A percentile compares a stretch with the other conserved stretches of the same genome.
These are phyloP conservation scores for Penicillium odoratum DNA, from an alignment of 495 filamentous ascomycete species.

Conservation along the genomic window DNA sequence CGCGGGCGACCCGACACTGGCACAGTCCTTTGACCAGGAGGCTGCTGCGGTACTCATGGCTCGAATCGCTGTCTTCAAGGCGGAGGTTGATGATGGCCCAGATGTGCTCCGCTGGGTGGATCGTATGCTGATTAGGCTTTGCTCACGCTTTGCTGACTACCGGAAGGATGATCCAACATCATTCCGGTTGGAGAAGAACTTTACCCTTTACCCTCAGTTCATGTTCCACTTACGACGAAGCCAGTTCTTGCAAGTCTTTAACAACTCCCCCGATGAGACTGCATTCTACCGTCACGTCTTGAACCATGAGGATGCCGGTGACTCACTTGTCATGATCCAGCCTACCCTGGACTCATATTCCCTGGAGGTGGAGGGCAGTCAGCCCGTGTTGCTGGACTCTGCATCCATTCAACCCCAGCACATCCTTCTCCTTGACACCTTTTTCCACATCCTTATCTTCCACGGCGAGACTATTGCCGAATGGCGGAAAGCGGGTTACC, in stretches of 20 bases:
- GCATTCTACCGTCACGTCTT: constrained; percentile 97
- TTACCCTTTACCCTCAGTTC: constrained; percentile 98
- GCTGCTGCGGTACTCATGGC: constrained; percentile 98
- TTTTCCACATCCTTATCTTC: constrained; percentile 99
- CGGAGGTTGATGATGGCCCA: constrained; percentile 98
- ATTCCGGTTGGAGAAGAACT: constrained; percentile 98
- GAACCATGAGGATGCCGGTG: constrained; percentile 95
- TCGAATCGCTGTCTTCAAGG: constrained; percentile 97
- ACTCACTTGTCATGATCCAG: constrained; percentile 98
- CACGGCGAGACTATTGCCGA: constrained; percentile 97
- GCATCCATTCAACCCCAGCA: constrained; percentile 93
- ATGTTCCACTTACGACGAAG: constrained; percentile 98
- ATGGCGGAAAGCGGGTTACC: constrained; percentile 98
- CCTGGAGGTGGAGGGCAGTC: constrained; percentile 86
- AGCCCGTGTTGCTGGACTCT: constrained; percentile 92
- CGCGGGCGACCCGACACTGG: constrained; percentile 93
- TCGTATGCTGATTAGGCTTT: constrained; percentile 95
- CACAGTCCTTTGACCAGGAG: constrained; percentile 98
- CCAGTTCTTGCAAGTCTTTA: constrained; percentile 99
- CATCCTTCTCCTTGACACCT: constrained; percentile 93
- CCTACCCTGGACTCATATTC: constrained; percentile 97
- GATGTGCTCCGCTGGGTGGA: constrained; percentile 99
- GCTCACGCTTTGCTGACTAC: constrained; percentile 97
- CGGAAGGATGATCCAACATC: constrained; percentile 97
- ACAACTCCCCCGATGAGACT: constrained; percentile 98